Percentiles rank a stretch among this genome's conserved stretches.
phyloP scores from a whole-genome alignment of 2,329 filamentous ascomycete genomes.

The Sporothrix brasiliensis region DNA sequence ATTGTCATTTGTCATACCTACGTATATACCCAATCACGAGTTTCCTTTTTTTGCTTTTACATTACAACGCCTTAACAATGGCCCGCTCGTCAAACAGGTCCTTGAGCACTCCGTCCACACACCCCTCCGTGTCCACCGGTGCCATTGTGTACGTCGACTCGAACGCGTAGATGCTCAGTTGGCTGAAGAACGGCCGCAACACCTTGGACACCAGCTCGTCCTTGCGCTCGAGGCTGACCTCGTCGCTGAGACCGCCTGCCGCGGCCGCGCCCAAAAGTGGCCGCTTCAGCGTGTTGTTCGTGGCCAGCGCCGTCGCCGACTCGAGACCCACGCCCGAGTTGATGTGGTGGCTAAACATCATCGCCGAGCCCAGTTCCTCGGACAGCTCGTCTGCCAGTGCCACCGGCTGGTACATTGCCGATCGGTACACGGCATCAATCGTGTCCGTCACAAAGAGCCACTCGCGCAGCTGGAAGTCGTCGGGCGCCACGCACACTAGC shows the following conservation, averaged over 20 bases:
- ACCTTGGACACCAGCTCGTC: constrained; percentile 75
- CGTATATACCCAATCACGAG: constrained; percentile 20
- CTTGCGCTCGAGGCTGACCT: constrained; percentile 60
- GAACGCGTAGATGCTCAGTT: constrained; percentile 90
- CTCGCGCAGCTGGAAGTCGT: constrained; percentile 97
- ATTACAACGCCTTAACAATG: constrained; percentile 51
- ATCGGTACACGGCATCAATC: constrained; percentile 89
- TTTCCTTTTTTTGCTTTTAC: neutral
- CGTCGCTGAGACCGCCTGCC: constrained; percentile 56
- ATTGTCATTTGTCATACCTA: neutral
- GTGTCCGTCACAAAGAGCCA: constrained; percentile 98
- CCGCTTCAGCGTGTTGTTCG: constrained; percentile 46
- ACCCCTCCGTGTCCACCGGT: constrained; percentile 65
- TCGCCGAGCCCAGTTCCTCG: constrained; percentile 63
- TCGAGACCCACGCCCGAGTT: constrained; percentile 42
- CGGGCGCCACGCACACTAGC: constrained; percentile 81
- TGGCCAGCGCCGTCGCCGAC: constrained; percentile 45
- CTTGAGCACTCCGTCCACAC: constrained; percentile 64
- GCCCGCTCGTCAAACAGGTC: constrained; percentile 81
- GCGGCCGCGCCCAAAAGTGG: constrained; percentile 56
- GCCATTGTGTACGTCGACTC: constrained; percentile 91
- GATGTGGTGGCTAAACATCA: constrained; percentile 33
- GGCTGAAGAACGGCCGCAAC: constrained; percentile 83
- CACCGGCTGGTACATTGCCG: constrained; percentile 66
- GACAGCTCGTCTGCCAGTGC: constrained; percentile 68